Conservation (phyloP, 257 asterid species). For the Buddleja alternifolia region DNA sequence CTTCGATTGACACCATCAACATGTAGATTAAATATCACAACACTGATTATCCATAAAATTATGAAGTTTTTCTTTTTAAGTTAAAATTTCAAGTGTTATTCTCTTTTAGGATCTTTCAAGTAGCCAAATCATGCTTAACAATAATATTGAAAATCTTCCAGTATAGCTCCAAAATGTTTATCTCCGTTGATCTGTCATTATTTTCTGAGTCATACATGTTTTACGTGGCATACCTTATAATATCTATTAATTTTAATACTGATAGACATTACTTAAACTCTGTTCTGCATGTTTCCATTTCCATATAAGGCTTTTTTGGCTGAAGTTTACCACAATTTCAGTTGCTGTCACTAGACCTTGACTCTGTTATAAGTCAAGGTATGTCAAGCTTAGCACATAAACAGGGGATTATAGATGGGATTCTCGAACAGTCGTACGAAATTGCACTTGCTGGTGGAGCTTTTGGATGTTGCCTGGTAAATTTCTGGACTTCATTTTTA, state of each 20-base stretch:
- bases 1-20: neutral
- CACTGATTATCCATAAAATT: too few species aligned
- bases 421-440: constrained; percentile 68
- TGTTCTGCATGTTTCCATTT: constrained; percentile 25
- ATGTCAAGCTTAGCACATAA: constrained; percentile 61
- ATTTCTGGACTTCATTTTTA: constrained; percentile 14
- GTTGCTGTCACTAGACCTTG: constrained; percentile 70
- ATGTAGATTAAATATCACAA: neutral
- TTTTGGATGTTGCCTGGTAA: constrained; percentile 83
- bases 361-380: constrained; percentile 69
- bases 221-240: constrained; percentile 10
- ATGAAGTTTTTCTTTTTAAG: too few species aligned
- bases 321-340: constrained; percentile 43
- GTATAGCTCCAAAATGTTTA: neutral
- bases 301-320: neutral
- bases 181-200: neutral
- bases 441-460: constrained; percentile 76
- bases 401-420: constrained; percentile 62
- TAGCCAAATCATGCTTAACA: neutral
- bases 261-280: constrained; percentile 16
- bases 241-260: neutral
- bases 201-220: constrained; percentile 5
- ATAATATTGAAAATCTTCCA: neutral
- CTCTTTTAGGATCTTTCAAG: too few species aligned
- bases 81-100: too few species aligned